Percentiles rank a stretch among this genome's conserved stretches.
phyloP scores from a whole-genome alignment of 2,329 filamentous ascomycete species.

The Fusarium humuli region DNA sequence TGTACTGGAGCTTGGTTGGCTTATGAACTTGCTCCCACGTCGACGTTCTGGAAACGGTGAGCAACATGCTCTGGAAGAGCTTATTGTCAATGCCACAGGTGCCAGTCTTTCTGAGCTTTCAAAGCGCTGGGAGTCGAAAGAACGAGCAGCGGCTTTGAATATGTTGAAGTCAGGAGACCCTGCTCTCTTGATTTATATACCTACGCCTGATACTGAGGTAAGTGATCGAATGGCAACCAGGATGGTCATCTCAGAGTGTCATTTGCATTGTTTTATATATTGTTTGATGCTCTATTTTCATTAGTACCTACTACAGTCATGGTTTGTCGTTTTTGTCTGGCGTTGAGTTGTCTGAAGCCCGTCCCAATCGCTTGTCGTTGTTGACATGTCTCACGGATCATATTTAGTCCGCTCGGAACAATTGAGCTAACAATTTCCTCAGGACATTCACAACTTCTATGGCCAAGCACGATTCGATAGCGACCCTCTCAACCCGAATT shows the following conservation, averaged over 20 bases:
- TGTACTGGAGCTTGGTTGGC: slow-evolving; percentile 11
- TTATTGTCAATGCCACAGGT: not conserved
- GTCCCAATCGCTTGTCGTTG: not conserved
- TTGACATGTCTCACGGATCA: not conserved
- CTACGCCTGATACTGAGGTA: not conserved
- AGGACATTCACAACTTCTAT: slow-evolving; percentile 29
- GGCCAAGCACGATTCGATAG: not conserved
- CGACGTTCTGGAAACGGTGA: not conserved
- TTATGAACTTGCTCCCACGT: not conserved
- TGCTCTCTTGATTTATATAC: slow-evolving; percentile 18
- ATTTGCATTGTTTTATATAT: not conserved
- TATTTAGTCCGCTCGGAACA: slow-evolving; percentile 23
- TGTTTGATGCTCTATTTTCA: not conserved
- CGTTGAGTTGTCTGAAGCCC: not conserved
- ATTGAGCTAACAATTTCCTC: slow-evolving; percentile 38
- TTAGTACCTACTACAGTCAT: not conserved
- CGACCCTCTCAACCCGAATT: slow-evolving; percentile 13
- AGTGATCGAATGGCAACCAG: not conserved
- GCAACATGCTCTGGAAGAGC: not conserved
- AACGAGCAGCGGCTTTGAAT: not conserved
- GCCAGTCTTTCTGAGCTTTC: not conserved
- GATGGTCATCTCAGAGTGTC: not conserved
- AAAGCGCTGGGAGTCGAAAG: not conserved
- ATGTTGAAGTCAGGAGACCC: not conserved
- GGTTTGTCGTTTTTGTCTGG: not conserved